phyloP scores from a whole-genome alignment of 139 green algal species.

The Chlamydomonas eustigma region DNA sequence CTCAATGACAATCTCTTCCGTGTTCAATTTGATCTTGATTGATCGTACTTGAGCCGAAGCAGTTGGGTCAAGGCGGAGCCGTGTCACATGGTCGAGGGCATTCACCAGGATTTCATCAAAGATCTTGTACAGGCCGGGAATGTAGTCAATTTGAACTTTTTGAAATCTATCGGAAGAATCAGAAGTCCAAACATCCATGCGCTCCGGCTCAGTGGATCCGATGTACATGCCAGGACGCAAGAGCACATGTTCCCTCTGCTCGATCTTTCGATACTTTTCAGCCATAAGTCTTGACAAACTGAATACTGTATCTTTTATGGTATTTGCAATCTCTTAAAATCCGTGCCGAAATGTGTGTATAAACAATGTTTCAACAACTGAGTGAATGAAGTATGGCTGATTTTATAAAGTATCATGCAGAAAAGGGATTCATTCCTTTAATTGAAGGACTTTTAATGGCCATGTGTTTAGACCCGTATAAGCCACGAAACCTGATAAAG shows the following conservation, averaged over 20 bases:
- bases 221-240: conserved; percentile 22
- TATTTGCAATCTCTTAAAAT: too few species aligned
- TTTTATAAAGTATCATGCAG: too few species aligned
- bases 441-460: too few species aligned
- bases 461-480: too few species aligned
- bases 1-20: conserved; percentile 27
- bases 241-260: conserved; percentile 20
- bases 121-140: conserved; percentile 66
- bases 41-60: conserved; percentile 14
- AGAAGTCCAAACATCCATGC: background rate
- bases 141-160: conserved; percentile 24
- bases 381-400: too few species aligned
- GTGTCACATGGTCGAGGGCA: conserved; percentile 53
- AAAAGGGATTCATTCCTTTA: too few species aligned
- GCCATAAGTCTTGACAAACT: too few species aligned
- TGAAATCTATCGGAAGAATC: background rate
- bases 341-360: too few species aligned
- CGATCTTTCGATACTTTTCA: background rate
- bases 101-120: conserved; percentile 69
- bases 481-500: too few species aligned
- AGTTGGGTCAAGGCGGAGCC: conserved; percentile 15
- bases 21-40: conserved; percentile 29
- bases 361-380: too few species aligned
- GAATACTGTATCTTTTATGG: too few species aligned
- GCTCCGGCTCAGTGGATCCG: background rate